phyloP scores from a whole-genome alignment of 805 yeast species.

The Ogataea paradorogensis region DNA sequence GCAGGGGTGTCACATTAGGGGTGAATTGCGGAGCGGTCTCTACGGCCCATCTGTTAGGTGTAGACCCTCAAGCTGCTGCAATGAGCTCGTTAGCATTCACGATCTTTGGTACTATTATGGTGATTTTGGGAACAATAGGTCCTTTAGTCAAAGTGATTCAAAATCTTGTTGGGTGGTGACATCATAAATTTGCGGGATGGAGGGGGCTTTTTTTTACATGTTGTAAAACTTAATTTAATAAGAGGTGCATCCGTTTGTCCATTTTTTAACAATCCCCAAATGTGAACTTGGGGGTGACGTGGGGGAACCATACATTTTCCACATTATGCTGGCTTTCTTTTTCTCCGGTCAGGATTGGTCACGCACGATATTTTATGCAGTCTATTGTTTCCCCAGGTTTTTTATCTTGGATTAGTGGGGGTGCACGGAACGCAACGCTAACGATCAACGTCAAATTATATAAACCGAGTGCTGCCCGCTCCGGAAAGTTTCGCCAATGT shows the following conservation, averaged over 20 bases:
- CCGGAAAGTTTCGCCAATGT: slow-evolving; percentile 2
- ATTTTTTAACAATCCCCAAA: background rate
- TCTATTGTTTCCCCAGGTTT: slow-evolving; percentile 18
- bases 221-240: slow-evolving; percentile 2
- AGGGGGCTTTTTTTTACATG: background rate
- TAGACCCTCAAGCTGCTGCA: slow-evolving; percentile 79
- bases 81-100: slow-evolving; percentile 71
- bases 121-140: slow-evolving; percentile 59
- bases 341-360: slow-evolving; percentile 13
- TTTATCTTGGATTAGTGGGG: slow-evolving; percentile 6
- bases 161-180: slow-evolving; percentile 43
- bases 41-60: slow-evolving; percentile 66
- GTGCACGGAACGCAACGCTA: slow-evolving; percentile 4
- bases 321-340: slow-evolving; percentile 5
- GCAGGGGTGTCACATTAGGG: slow-evolving; percentile 75
- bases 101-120: slow-evolving; percentile 70
- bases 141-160: slow-evolving; percentile 49
- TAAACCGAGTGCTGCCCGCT: slow-evolving; percentile 4
- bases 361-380: slow-evolving; percentile 6
- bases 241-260: slow-evolving; percentile 17
- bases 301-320: background rate
- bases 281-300: slow-evolving; percentile 4
- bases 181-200: background rate
- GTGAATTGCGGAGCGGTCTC: slow-evolving; percentile 81
- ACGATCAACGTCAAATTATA: slow-evolving; percentile 9